Evolutionary conservation across 148 eudicot genomes (phyloP).

Genomic region (Simmondsia chinensis): DNA sequence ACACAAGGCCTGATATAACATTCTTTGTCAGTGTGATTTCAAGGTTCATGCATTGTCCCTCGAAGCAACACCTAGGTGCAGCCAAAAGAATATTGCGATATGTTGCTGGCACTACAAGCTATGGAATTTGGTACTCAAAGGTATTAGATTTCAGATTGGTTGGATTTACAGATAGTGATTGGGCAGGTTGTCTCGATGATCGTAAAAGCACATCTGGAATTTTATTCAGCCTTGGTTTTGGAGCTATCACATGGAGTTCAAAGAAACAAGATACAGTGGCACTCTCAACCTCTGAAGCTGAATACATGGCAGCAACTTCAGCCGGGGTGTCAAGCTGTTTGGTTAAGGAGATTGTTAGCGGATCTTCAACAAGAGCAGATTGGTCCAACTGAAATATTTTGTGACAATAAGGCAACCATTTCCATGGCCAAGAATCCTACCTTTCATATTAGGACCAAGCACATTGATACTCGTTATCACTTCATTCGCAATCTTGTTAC

Average conservation of each 20-base stretch:
- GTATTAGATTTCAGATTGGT: not conserved
- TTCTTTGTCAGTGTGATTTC: slow-evolving; percentile 10
- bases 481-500: not conserved
- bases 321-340: slow-evolving; percentile 2
- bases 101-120: not conserved
- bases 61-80: slow-evolving; percentile 9
- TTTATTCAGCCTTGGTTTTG: not conserved
- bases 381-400: not conserved
- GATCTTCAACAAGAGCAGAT: not conserved
- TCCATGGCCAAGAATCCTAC: slow-evolving; percentile 1
- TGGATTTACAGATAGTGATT: slow-evolving; percentile 6
- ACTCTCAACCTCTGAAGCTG: not conserved
- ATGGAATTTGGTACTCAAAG: slow-evolving; percentile 3
- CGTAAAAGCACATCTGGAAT: not conserved
- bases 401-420: slow-evolving; percentile 6
- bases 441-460: slow-evolving; percentile 9
- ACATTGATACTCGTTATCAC: slow-evolving; percentile 4
- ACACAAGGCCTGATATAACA: slow-evolving; percentile 5
- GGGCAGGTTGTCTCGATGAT: slow-evolving; percentile 6
- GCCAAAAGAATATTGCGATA: slow-evolving; percentile 6
- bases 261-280: slow-evolving; percentile 1
- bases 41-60: slow-evolving; percentile 6
- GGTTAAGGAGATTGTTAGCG: not conserved
- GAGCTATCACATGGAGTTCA: not conserved
- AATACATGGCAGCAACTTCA: not conserved